These are phyloP conservation scores for Penicillium vulpinum DNA, from an alignment of 2,329 filamentous ascomycete genomes.

Conservation along the genomic window DNA sequence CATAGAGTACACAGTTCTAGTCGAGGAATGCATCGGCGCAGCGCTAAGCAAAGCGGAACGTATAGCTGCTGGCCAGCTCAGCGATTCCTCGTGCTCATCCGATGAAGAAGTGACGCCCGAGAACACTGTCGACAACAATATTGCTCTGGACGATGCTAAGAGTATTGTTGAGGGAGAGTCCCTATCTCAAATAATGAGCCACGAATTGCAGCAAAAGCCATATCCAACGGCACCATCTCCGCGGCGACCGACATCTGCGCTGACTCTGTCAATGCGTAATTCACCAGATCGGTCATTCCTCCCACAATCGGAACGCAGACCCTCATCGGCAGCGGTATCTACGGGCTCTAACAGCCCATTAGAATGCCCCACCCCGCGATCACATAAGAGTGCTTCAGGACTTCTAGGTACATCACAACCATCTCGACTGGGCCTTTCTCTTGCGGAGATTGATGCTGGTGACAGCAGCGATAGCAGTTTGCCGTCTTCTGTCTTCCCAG, in stretches of 20 bases:
- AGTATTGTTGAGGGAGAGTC: constrained; percentile 11
- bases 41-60: constrained; percentile 86
- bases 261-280: constrained; percentile 58
- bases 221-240: constrained; percentile 17
- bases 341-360: constrained; percentile 86
- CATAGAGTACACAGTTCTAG: constrained; percentile 85
- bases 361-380: constrained; percentile 88
- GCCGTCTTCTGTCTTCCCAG: constrained; percentile 74
- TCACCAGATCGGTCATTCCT: constrained; percentile 52
- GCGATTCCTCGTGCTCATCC: constrained; percentile 68
- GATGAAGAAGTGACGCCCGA: constrained; percentile 56
- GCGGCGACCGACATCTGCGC: constrained; percentile 45
- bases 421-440: constrained; percentile 73
- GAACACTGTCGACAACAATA: constrained; percentile 3
- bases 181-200: constrained; percentile 8
- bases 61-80: constrained; percentile 80
- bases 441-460: constrained; percentile 82
- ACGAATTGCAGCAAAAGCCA: constrained; percentile 12
- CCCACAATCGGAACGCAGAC: constrained; percentile 48
- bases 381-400: constrained; percentile 64
- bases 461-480: constrained; percentile 81
- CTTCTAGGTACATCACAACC: constrained; percentile 58
- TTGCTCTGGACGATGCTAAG: constrained; percentile 1
- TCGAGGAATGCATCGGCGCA: constrained; percentile 93
- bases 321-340: constrained; percentile 66